These are phyloP conservation scores for Dendryphion nanum DNA, from an alignment of 2,329 filamentous ascomycete genomes.

Conservation along the genomic window DNA sequence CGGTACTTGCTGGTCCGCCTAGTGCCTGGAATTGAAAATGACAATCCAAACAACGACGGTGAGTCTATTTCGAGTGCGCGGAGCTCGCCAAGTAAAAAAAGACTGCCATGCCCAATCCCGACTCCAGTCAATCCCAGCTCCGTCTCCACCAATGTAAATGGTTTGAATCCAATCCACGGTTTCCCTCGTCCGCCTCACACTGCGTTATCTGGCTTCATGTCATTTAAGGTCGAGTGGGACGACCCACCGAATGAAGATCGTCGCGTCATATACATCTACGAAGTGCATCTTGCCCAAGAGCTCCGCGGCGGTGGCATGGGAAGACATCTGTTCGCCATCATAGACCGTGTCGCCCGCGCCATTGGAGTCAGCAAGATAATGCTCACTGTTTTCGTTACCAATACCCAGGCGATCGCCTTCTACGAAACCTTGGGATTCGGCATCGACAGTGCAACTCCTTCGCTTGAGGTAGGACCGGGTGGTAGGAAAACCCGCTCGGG, in stretches of 20 bases:
- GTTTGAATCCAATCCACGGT: too few relatives aligned
- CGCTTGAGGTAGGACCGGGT: too few relatives aligned
- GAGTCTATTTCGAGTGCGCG: too few relatives aligned
- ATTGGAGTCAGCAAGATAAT: constrained; percentile 65
- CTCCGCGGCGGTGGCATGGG: constrained; percentile 65
- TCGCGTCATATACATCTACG: constrained; percentile 75
- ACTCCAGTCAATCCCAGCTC: too few relatives aligned
- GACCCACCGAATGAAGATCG: constrained; percentile 42
- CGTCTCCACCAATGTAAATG: too few relatives aligned
- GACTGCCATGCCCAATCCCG: too few relatives aligned
- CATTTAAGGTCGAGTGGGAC: constrained; percentile 69
- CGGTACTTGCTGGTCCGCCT: constrained; percentile 60
- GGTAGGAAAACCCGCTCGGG: too few relatives aligned
- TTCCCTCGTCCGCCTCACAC: not conserved
- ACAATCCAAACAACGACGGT: not conserved
- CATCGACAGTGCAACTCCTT: too few relatives aligned
- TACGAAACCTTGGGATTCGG: not conserved
- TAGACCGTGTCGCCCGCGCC: constrained; percentile 53
- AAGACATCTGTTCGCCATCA: constrained; percentile 56
- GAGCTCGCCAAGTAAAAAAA: too few relatives aligned
- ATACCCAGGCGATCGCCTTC: constrained; percentile 35
- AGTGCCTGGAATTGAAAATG: not conserved
- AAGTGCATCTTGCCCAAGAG: constrained; percentile 64
- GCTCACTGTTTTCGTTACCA: constrained; percentile 70
- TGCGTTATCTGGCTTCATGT: constrained; percentile 48